These are phyloP conservation scores for Adenanthera pavonina DNA, from an alignment of 306 rosid genomes.

Conservation along the genomic window DNA sequence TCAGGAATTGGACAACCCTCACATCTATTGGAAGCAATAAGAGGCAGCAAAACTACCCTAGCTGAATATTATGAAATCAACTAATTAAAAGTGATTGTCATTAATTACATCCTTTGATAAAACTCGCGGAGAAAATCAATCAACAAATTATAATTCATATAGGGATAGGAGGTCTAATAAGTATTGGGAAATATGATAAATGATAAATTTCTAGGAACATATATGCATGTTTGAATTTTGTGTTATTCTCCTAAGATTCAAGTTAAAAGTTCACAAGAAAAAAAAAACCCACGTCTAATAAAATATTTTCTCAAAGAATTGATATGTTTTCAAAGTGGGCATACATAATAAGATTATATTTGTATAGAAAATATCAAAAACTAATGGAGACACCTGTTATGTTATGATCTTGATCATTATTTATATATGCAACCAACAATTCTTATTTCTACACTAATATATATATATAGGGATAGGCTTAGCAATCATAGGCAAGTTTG, in stretches of 20 bases:
- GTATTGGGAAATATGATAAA: too few species aligned
- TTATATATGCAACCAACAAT: not conserved
- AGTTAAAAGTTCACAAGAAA: too few species aligned
- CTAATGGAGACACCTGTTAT: too few species aligned
- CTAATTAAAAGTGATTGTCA: too few species aligned
- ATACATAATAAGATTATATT: too few species aligned
- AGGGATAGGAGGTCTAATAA: not conserved
- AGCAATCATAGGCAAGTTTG: conserved; percentile 32
- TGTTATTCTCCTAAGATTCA: too few species aligned
- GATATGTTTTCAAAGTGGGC: not conserved
- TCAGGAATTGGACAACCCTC: not conserved
- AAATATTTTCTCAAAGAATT: not conserved
- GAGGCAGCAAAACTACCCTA: conserved; percentile 5
- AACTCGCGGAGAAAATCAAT: not conserved
- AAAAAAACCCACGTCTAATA: too few species aligned
- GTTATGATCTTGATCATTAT: too few species aligned
- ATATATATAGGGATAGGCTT: not conserved
- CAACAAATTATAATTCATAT: not conserved
- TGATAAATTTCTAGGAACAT: too few species aligned
- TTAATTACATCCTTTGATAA: not conserved
- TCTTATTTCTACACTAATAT: not conserved
- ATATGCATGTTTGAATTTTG: too few species aligned
- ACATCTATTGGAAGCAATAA: not conserved
- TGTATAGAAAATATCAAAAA: too few species aligned
- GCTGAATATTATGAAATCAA: not conserved